Conservation (phyloP, 306 rosid species). For the Lablab purpureus region DNA sequence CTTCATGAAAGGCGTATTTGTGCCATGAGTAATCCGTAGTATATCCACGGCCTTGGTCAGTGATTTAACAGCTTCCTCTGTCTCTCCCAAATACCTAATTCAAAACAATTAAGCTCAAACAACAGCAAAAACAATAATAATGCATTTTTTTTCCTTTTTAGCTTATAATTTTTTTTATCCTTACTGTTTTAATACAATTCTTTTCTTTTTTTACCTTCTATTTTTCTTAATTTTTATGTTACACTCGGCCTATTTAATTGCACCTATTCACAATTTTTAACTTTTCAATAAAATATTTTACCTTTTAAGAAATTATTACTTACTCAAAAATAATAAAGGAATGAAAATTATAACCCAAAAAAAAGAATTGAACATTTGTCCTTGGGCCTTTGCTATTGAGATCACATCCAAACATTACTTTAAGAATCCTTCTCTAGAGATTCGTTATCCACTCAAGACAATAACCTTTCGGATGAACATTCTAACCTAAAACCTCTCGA, state of each 20-base stretch:
- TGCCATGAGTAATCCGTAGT: constrained; percentile 86
- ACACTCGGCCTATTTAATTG: background rate
- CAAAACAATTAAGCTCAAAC: constrained; percentile 18
- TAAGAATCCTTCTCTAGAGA: too few species aligned
- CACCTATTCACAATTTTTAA: background rate
- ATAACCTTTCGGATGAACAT: too few species aligned
- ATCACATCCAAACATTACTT: too few species aligned
- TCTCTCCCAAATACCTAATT: constrained; percentile 74
- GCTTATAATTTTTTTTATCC: background rate
- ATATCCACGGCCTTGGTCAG: constrained; percentile 74
- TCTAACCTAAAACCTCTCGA: too few species aligned
- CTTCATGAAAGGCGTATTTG: constrained; percentile 71
- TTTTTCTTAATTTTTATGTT: background rate
- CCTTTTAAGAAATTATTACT: background rate
- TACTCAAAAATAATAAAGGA: too few species aligned
- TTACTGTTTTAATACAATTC: too few species aligned
- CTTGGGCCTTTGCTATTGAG: too few species aligned
- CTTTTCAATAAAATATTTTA: background rate
- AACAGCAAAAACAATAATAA: background rate
- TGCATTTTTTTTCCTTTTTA: background rate
- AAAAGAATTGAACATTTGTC: too few species aligned
- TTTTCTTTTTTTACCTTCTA: background rate
- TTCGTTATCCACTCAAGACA: too few species aligned
- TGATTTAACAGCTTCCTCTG: constrained; percentile 70
- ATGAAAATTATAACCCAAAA: too few species aligned